Evolutionary conservation across 441 rosid species (phyloP), one percentile per base, ranked within the genome.

Genomic region (Capsella rubella): DNA sequence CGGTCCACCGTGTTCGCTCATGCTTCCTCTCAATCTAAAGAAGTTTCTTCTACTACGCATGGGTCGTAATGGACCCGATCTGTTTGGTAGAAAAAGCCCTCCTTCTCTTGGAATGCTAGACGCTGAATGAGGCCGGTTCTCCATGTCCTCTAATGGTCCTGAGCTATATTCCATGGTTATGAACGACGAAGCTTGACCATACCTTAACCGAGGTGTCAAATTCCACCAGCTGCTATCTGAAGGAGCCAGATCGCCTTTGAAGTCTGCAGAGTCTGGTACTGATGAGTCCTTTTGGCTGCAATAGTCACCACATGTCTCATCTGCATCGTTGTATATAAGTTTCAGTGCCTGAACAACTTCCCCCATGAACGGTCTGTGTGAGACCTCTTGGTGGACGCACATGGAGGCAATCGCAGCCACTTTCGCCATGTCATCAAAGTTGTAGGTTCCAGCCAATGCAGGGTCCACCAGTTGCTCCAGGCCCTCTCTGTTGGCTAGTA

Each of bases 321-420:
- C 95, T 3, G 87, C 78, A 68, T 89, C 99, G 11, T 92, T 92
- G 84, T 89, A 92, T 73, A 95, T 89, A 67, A 95, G 89, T 81
- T 95, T 95, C 72, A 95, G 82, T 37, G 99, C 99, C 84, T 95
- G 99, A 77, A 95, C 99, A 16, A 95, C 99, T 83, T 95, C 99
- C 15, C 99, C 99, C 99, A 95, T 95, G 69, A 95, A 95, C 15
- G 99, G 99, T 60, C 97, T 80, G 77, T 88, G 85, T 1, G 97
- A 81, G 64, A 95, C 99, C 84, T 95, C 99, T 1, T 88, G 88
- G 75, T 95, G 97, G 60, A 95, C 97, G 39, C 99, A 95, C 96
- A 95, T 88, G 57, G 97, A 90, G 58, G 99, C 99, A 67, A 95
- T 95, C 21, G 97, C 90, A 34, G 99, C 97, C 79, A 95, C 97